A percentile compares a stretch with the other conserved stretches of the same genome.
Evolutionary conservation across 2,329 filamentous ascomycete genomes (phyloP).

Genomic region (Epichloe amarillans): DNA sequence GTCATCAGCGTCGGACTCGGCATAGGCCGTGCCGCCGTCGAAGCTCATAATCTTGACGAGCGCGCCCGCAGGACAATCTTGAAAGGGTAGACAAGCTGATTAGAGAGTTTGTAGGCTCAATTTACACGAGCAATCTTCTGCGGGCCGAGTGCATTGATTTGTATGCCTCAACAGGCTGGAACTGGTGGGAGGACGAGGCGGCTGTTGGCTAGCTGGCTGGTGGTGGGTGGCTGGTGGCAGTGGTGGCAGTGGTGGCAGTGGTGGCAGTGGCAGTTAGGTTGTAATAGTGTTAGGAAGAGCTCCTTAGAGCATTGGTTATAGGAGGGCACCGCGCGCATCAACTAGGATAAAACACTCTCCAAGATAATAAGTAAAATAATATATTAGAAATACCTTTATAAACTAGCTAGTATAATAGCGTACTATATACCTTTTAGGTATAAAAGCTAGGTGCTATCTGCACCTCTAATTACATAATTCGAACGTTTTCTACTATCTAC

Average conservation of each 20-base stretch:
- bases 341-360: too few species aligned
- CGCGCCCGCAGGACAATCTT: not conserved
- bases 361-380: too few species aligned
- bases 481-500: too few species aligned
- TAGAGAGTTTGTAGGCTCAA: not conserved
- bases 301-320: too few species aligned
- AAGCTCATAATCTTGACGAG: constrained; percentile 38
- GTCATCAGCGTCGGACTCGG: constrained; percentile 71
- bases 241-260: not conserved
- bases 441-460: too few species aligned
- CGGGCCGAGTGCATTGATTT: not conserved
- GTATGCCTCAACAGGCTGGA: not conserved
- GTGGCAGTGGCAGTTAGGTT: not conserved
- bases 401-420: too few species aligned
- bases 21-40: constrained; percentile 55
- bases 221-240: not conserved
- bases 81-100: not conserved
- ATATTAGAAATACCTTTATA: too few species aligned
- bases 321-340: too few species aligned
- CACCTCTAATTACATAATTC: too few species aligned
- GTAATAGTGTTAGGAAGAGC: too few species aligned
- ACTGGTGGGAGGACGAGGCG: not conserved
- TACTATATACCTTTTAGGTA: too few species aligned
- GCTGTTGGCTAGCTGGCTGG: not conserved
- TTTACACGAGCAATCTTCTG: not conserved